phyloP scores from a whole-genome alignment of 352 stramenopile genomes.

The Globisporangium parvum region DNA sequence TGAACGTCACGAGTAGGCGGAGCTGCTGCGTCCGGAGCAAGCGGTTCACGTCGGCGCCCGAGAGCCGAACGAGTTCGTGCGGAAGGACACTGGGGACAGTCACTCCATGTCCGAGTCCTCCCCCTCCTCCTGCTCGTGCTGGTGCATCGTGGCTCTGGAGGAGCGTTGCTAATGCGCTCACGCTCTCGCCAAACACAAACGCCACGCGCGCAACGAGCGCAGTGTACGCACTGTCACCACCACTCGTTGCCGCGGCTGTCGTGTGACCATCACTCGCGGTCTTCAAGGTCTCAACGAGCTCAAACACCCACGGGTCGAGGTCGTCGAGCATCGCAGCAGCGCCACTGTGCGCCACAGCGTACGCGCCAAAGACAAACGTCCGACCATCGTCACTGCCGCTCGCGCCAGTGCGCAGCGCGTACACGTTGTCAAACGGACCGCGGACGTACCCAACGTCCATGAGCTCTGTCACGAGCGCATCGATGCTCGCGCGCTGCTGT shows the following conservation, averaged over 20 bases:
- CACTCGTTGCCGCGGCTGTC: not conserved
- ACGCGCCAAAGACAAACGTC: conserved; percentile 12
- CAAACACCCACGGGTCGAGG: conserved; percentile 15
- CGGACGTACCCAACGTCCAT: conserved; percentile 14
- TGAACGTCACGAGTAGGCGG: conserved; percentile 9
- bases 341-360: conserved; percentile 6
- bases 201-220: conserved; percentile 9
- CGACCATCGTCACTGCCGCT: conserved; percentile 4
- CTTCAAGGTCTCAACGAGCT: conserved; percentile 7
- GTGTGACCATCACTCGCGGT: not conserved
- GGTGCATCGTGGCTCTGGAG: not conserved
- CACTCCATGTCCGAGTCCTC: not conserved
- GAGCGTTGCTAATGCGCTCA: conserved; percentile 9
- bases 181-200: conserved; percentile 13
- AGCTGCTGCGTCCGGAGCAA: conserved; percentile 13
- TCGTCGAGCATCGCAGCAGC: conserved; percentile 9
- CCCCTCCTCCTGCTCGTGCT: not conserved
- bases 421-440: conserved; percentile 8
- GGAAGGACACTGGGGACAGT: conserved; percentile 11
- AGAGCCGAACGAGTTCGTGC: conserved; percentile 17
- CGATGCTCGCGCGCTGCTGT: conserved; percentile 10
- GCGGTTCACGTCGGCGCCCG: conserved; percentile 12
- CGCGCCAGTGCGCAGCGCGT: conserved; percentile 4
- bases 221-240: not conserved
- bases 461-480: conserved; percentile 9